These are phyloP conservation scores for Coemansia sp. DNA, from an alignment of 192 early-diverging fungal genomes.

Conservation along the genomic window DNA sequence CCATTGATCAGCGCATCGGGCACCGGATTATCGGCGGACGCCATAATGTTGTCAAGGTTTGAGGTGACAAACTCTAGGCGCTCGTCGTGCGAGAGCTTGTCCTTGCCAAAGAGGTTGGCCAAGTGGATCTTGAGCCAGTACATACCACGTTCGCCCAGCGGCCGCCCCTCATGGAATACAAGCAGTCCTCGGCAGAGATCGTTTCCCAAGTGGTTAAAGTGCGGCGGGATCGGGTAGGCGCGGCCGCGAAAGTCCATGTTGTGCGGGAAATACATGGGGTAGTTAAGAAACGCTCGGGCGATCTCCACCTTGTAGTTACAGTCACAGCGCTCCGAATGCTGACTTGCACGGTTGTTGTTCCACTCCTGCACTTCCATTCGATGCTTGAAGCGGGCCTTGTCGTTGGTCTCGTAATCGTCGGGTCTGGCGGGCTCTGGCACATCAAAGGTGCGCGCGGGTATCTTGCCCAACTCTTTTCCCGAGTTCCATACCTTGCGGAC, in stretches of 20 bases:
- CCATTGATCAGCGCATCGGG: conserved; percentile 31
- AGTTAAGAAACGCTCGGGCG: conserved; percentile 82
- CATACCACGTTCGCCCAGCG: conserved; percentile 76
- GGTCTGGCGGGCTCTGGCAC: conserved; percentile 62
- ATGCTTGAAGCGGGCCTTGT: conserved; percentile 59
- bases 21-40: conserved; percentile 82
- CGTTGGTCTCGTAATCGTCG: conserved; percentile 61
- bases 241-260: conserved; percentile 97
- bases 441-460: conserved; percentile 59
- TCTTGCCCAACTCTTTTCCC: conserved; percentile 69
- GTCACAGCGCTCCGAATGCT: conserved; percentile 86
- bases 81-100: conserved; percentile 89
- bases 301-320: conserved; percentile 96
- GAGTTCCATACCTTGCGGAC: conserved; percentile 89
- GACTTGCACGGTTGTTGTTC: conserved; percentile 64
- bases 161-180: conserved; percentile 77
- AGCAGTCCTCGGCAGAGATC: conserved; percentile 94
- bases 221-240: conserved; percentile 94
- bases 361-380: conserved; percentile 57
- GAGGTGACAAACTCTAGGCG: conserved; percentile 74
- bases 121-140: conserved; percentile 96
- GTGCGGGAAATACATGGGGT: conserved; percentile 95
- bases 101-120: conserved; percentile 87
- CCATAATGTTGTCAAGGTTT: conserved; percentile 76
- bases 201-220: conserved; percentile 95